These are phyloP conservation scores for Stagonosporopsis vannaccii DNA, from an alignment of 2,329 filamentous ascomycete genomes.

Conservation along the genomic window DNA sequence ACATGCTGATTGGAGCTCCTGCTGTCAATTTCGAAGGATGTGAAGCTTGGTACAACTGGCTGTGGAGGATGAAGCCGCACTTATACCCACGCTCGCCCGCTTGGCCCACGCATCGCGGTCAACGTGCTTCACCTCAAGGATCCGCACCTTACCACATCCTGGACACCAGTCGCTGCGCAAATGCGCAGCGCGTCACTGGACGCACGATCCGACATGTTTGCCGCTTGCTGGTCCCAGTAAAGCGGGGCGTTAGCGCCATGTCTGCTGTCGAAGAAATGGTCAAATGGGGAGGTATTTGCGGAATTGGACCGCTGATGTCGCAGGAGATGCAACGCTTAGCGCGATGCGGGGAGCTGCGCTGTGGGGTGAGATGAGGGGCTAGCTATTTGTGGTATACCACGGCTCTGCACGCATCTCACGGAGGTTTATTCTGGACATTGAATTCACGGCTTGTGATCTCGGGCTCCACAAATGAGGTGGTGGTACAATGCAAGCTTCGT, in stretches of 20 bases:
- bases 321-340: conserved; percentile 8
- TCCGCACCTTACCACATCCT: conserved; percentile 14
- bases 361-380: conserved; percentile 7
- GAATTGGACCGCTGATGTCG: conserved; percentile 16
- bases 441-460: background rate
- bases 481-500: conserved; percentile 7
- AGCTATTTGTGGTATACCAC: background rate
- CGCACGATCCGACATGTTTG: conserved; percentile 9
- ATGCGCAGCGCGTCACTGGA: conserved; percentile 11
- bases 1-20: conserved; percentile 34
- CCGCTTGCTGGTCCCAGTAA: conserved; percentile 10
- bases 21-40: background rate
- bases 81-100: conserved; percentile 14
- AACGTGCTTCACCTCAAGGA: background rate
- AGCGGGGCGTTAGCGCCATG: conserved; percentile 11
- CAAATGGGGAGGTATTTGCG: conserved; percentile 7
- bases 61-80: conserved; percentile 7
- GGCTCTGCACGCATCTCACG: background rate
- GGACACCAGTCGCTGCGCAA: conserved; percentile 8
- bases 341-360: conserved; percentile 17
- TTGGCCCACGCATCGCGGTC: conserved; percentile 7
- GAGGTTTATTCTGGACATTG: conserved; percentile 2
- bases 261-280: background rate
- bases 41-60: conserved; percentile 2
- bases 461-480: background rate